Evolutionary conservation across 2,329 filamentous ascomycete genomes (phyloP).

Genomic region (Albifimbria verrucaria): DNA sequence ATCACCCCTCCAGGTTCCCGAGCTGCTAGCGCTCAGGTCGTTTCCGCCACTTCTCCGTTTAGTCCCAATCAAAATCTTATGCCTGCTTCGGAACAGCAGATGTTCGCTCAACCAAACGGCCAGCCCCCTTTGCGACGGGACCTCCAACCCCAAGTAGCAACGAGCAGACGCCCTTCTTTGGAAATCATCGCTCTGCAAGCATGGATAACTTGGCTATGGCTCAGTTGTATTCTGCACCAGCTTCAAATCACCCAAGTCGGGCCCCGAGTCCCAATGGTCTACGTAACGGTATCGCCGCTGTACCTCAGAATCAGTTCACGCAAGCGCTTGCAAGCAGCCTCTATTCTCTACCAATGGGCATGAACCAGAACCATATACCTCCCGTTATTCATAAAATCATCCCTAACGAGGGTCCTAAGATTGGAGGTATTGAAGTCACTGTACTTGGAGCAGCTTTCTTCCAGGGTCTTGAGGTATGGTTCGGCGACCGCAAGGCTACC

Average conservation of each 20-base stretch:
- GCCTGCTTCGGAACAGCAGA: conserved; percentile 38
- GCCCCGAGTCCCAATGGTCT: conserved; percentile 67
- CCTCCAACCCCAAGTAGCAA: conserved; percentile 66
- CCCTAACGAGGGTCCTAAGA: conserved; percentile 75
- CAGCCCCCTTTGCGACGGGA: conserved; percentile 48
- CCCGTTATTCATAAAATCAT: conserved; percentile 78
- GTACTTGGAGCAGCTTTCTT: conserved; percentile 78
- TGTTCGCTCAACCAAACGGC: conserved; percentile 41
- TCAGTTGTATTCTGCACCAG: conserved; percentile 68
- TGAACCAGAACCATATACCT: conserved; percentile 43
- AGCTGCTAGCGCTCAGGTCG: conserved; percentile 33
- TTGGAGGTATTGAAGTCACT: conserved; percentile 83
- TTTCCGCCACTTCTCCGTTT: conserved; percentile 49
- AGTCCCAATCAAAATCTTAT: conserved; percentile 45
- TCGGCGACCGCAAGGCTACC: conserved; percentile 63
- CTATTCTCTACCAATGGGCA: conserved; percentile 47
- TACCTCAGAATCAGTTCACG: conserved; percentile 40
- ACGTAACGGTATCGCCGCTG: conserved; percentile 41
- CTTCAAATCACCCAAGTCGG: conserved; percentile 71
- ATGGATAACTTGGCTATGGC: conserved; percentile 63
- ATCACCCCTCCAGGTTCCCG: conserved; percentile 35
- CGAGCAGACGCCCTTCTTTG: conserved; percentile 56
- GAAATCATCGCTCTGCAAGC: conserved; percentile 56
- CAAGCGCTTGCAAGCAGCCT: conserved; percentile 47
- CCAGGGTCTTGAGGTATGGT: conserved; percentile 75